These are phyloP conservation scores for Solanum etuberosum DNA, from an alignment of 257 asterid genomes.

Conservation along the genomic window DNA sequence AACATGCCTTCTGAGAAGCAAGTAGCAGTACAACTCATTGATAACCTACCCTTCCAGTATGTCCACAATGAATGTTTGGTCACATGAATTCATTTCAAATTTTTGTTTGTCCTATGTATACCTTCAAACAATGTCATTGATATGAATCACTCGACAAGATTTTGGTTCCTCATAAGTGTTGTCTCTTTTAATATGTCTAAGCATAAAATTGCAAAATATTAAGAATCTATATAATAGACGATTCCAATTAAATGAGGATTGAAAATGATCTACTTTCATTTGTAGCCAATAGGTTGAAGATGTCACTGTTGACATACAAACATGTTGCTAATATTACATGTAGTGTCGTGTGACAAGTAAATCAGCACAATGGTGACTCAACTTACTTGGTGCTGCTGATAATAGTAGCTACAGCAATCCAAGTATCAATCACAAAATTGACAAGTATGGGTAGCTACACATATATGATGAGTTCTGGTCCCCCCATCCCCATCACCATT, in stretches of 20 bases:
- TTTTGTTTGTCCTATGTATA: not conserved
- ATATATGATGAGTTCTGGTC: not conserved
- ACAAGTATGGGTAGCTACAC: not conserved
- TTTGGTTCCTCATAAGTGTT: not conserved
- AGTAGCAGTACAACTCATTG: not conserved
- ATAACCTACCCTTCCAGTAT: not conserved
- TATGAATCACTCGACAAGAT: not conserved
- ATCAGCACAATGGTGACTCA: not conserved
- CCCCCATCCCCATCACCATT: not conserved
- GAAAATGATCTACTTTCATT: not conserved
- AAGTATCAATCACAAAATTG: not conserved
- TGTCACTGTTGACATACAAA: not conserved
- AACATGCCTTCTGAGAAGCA: not conserved
- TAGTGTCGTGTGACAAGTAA: not conserved
- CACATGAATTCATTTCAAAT: not conserved
- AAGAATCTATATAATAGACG: not conserved
- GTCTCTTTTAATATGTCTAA: not conserved
- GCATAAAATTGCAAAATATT: not conserved
- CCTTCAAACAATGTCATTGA: not conserved
- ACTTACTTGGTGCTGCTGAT: not conserved
- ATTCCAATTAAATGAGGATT: not conserved
- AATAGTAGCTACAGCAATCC: not conserved
- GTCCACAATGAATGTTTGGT: not conserved
- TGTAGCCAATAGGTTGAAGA: not conserved
- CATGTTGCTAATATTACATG: not conserved